Conservation (phyloP, 2,329 filamentous ascomycete genomes). For the Penicillium verrucosum region DNA sequence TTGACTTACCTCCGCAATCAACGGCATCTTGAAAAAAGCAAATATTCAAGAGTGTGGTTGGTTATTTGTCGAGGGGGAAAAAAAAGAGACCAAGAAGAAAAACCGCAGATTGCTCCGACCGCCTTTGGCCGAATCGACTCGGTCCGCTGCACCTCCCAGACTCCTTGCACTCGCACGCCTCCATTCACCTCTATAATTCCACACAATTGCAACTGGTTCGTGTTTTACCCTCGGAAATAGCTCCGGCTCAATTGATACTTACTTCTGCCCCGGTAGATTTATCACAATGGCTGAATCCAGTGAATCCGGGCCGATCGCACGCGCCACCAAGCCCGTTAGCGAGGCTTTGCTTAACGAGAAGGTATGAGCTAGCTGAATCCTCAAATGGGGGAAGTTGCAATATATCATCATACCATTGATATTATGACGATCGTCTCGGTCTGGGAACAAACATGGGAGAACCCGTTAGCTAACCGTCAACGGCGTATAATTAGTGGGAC, state of each 20-base stretch:
- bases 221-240: not conserved
- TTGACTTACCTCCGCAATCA: slow-evolving; percentile 36
- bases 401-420: not conserved
- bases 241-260: slow-evolving; percentile 7
- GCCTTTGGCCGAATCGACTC: slow-evolving; percentile 35
- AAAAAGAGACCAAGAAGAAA: slow-evolving; percentile 24
- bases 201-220: slow-evolving; percentile 15
- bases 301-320: slow-evolving; percentile 58
- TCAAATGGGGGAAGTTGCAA: not conserved
- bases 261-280: slow-evolving; percentile 18
- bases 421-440: not conserved
- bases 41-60: slow-evolving; percentile 11
- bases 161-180: slow-evolving; percentile 24
- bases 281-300: slow-evolving; percentile 55
- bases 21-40: slow-evolving; percentile 34
- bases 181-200: slow-evolving; percentile 18
- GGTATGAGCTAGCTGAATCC: slow-evolving; percentile 53
- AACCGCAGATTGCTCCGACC: slow-evolving; percentile 39
- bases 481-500: slow-evolving; percentile 70
- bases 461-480: slow-evolving; percentile 17
- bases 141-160: slow-evolving; percentile 16
- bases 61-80: slow-evolving; percentile 6
- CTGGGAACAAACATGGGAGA: not conserved
- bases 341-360: slow-evolving; percentile 99
- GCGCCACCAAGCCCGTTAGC: slow-evolving; percentile 77